Evolutionary conservation across 345 rosid species (phyloP), one percentile per base, ranked within the genome.

Genomic region (Salix arbutifolia): DNA sequence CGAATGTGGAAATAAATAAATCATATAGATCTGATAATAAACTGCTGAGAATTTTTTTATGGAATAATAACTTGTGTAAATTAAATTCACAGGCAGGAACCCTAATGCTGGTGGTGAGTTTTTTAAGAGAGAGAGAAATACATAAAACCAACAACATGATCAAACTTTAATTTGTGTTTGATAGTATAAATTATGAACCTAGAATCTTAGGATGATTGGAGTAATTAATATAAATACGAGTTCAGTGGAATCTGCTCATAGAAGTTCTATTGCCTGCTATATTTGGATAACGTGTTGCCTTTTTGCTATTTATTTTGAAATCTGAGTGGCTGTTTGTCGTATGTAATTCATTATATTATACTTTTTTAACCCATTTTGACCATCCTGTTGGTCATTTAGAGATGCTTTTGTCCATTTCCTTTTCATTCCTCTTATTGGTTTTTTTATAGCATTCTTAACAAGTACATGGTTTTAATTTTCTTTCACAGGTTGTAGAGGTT

Each of bases 401-500:
- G 26, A 56, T 56, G 50, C 50, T 13, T 10, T 44, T 44, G 17
- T 44, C 50, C 30, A 12, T 25, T 21, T 21, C 3, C 28, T 44
- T 30, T 14, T 9, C 58, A 11, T 28, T 31, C 42, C 31, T 13
- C 17, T 21, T 3, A 2, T 26, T 33, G 10, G 6, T 10, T 53
- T 66, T 8, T 2, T n/a, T 17, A 28, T 33, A 6, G 1, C 52
- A 16, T 60, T 14, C 28, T n/a, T n/a, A 58, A n/a, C 25, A 9
- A 3, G 5, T 26, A 58, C 26, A 58, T 58, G 62, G 1, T 31
- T 62, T 37, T 35, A 26, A 19, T 35, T 35, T 61, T 74, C n/a
- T 52, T 42, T 6, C 26, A 18, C 81, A 82, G 84, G 84, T 82
- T 37, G 81, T 82, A 17, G 84, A 82, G 56, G 81, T 82, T 30